Base-by-base conservation (phyloP, 2,329 filamentous ascomycete genomes). In the Celoporthe dispersa region DNA sequence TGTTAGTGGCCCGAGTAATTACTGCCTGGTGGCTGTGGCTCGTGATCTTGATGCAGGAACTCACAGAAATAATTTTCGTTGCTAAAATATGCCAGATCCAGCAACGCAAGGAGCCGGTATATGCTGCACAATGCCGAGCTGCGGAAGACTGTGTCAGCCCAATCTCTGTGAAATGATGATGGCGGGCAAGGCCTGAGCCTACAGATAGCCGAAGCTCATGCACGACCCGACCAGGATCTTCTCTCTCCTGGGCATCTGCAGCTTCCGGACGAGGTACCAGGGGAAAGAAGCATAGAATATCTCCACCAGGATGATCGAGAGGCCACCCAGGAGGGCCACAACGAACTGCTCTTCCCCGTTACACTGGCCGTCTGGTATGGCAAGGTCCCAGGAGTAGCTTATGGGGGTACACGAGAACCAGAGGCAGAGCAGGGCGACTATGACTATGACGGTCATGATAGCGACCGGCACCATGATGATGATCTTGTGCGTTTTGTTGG, bases 191-290 rank as follows among this genome's bases (percentile, higher is more conserved):
- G 6, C 4, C 1, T 12, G n/a, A 5, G 63, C 70, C 66, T 33
- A 69, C 70, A 72, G n/a, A 16, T 72, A 72, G 2, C 61, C 63
- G 37, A 72, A 44, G 12, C 70, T 72, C 70, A 72, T 72, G 39
- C 70, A 70, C 19, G 65, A 62, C 11, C 70, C 70, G 6, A 72
- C 67, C 39, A 72, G 19, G 3, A 72, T 70, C 61, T 70, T 70
- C 39, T 72, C 70, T n/a, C 65, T 64, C 62, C 39, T 68, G 3
- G 70, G 70, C 65, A 72, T 70, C 44, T 68, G 55, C 4, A 71
- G 25, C 5, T 62, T 66, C 0, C 61, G 31, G 4, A 72, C 48
- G 22, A 72, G 48, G 12, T 66, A 72, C 70, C 70, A 72, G 1
- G 70, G 68, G 11, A 70, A 72, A 11, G 70, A 67, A 2, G 68